Base-by-base conservation (phyloP, 1,284 basidiomycete genomes). In the Abortiporus biennis region DNA sequence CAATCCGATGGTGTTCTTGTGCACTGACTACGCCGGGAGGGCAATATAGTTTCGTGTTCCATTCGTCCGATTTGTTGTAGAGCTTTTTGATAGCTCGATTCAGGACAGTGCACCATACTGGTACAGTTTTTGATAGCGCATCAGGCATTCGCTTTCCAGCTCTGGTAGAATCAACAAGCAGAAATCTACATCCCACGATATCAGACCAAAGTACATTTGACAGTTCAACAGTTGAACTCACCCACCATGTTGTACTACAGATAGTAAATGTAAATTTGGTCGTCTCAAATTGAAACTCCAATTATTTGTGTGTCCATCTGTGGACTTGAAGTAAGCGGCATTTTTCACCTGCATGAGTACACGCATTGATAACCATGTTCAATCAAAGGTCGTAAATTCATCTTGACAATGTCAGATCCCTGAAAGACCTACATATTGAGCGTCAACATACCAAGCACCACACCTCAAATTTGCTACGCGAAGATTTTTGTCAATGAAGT, bases 131-230 rank as follows among this genome's bases (percentile, higher is more conserved):
- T 4, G 89, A 89, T 0, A 98, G 69, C 0, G 94, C 92, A 54
- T 99, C 95, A 0, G 95, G 95, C 50, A 95, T 86, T 12, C 91
- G 81, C 66, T 99, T 98, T 6, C 95, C 95, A 13, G 91, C 72
- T 20, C 94, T 72, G 0, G 95, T 98, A 0, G 94, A 96, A 57
- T 99, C 95, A 2, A 97, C 91, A 0, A 98, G 64, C 15, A 97
- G 68, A 27, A 94, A 66, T 0, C 92, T 93, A 39, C 17, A 22
- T 15, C 31, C 15, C 6, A 32, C 21, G 24, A 34, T 2, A 36
- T 15, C 43, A 21, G 2, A 16, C 13, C 34, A 17, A 32, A 33
- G 2, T 38, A 5, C 30, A 5, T 30, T 5, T 17, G 3, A 31
- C 16, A 25, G 31, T 25, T 11, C 21, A 25, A 24, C 24, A 24